Evolutionary conservation across 306 rosid genomes (phyloP).

Genomic region (Prunus kanzakura): DNA sequence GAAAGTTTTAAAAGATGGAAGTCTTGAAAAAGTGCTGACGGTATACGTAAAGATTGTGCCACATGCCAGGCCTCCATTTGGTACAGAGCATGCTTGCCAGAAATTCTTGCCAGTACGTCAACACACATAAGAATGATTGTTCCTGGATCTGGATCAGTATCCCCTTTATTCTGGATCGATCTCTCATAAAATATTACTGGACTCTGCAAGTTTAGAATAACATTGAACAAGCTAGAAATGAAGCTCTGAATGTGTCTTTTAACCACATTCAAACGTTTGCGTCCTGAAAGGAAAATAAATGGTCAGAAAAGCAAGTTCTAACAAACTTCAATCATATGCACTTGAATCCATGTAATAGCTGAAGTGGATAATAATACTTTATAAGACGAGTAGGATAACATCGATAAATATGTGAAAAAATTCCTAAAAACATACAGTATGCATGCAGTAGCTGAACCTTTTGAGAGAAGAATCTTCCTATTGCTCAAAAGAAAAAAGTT

Average conservation of each 20-base stretch:
- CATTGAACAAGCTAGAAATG: slow-evolving; percentile 55
- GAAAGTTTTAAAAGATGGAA: slow-evolving; percentile 52
- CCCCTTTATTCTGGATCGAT: slow-evolving; percentile 27
- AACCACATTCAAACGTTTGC: slow-evolving; percentile 64
- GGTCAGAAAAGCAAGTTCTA: slow-evolving; percentile 22
- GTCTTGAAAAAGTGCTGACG: slow-evolving; percentile 70
- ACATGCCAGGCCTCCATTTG: slow-evolving; percentile 67
- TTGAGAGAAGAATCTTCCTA: neutral
- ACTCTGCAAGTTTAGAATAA: slow-evolving; percentile 73
- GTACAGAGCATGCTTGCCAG: slow-evolving; percentile 66
- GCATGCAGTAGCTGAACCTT: neutral
- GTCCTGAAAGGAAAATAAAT: slow-evolving; percentile 45
- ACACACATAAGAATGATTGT: slow-evolving; percentile 87
- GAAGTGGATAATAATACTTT: no score
- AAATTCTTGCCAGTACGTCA: slow-evolving; percentile 69
- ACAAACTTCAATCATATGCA: neutral
- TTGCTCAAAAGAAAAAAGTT: neutral
- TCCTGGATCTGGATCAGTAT: slow-evolving; percentile 72
- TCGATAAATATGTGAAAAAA: neutral
- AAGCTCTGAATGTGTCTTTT: slow-evolving; percentile 72
- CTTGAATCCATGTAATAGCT: neutral
- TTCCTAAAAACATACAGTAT: neutral
- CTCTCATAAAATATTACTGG: slow-evolving; percentile 54
- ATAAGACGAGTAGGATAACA: neutral
- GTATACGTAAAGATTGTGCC: slow-evolving; percentile 70